Evolutionary conservation across 225 moss, liverwort and hornwort species (phyloP).

Genomic region (Takakia lepidozioides): DNA sequence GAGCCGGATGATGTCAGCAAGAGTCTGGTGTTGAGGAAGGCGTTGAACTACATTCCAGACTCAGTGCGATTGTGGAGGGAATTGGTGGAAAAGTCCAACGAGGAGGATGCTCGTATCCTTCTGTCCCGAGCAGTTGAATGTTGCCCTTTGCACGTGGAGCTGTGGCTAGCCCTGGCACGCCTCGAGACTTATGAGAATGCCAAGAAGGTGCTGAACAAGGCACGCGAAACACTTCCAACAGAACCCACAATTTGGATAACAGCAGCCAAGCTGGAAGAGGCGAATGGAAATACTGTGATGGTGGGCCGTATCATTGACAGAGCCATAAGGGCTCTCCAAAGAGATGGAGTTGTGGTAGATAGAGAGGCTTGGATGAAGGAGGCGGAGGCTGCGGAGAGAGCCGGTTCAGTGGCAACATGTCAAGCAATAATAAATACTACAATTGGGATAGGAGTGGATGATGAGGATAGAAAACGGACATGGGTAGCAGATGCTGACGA

Average conservation of each 20-base stretch:
- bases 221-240: constrained; percentile 67
- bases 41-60: constrained; percentile 89
- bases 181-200: constrained; percentile 87
- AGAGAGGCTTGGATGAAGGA: constrained; percentile 99
- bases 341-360: constrained; percentile 69
- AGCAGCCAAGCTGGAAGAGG: constrained; percentile 91
- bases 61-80: constrained; percentile 97
- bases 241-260: constrained; percentile 94
- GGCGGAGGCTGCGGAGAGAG: constrained; percentile 82
- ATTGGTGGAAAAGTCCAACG: constrained; percentile 85
- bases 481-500: constrained; percentile 96
- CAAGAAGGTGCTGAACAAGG: constrained; percentile 82
- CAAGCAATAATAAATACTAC: constrained; percentile 75
- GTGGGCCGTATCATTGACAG: constrained; percentile 70
- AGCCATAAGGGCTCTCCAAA: constrained; percentile 72
- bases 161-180: constrained; percentile 87
- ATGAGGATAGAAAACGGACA: constrained; percentile 92
- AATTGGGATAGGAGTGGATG: constrained; percentile 91
- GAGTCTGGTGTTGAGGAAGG: constrained; percentile 81
- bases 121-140: constrained; percentile 86
- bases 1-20: constrained; percentile 77
- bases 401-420: constrained; percentile 73
- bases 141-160: constrained; percentile 89
- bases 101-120: constrained; percentile 80
- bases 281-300: constrained; percentile 65